Evolutionary conservation across 2,329 filamentous ascomycete species (phyloP).

Genomic region (Acarospora socialis): DNA sequence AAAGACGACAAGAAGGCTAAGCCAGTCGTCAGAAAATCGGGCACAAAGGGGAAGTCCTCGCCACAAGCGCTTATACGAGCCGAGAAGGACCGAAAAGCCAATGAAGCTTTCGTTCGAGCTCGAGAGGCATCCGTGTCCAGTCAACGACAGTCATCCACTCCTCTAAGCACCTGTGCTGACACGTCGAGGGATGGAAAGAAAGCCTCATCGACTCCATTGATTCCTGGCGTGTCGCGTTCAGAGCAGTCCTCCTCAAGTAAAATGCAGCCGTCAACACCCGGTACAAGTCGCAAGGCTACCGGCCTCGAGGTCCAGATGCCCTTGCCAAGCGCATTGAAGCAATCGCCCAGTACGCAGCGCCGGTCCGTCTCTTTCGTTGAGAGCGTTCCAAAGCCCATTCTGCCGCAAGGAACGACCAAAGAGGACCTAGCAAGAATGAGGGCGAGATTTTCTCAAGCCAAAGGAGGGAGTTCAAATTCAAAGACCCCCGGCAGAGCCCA

Average conservation of each 20-base stretch:
- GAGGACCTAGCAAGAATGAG: not conserved
- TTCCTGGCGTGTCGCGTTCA: not conserved
- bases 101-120: not conserved
- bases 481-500: not conserved
- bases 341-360: conserved; percentile 5
- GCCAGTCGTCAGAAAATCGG: not conserved
- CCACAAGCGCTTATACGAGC: not conserved
- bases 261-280: not conserved
- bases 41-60: not conserved
- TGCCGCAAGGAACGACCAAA: not conserved
- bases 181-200: not conserved
- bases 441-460: no score
- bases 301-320: conserved; percentile 3
- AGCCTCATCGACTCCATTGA: not conserved
- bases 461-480: not conserved
- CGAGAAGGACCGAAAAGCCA: not conserved
- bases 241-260: not conserved
- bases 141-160: not conserved
- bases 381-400: conserved; percentile 1
- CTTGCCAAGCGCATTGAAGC: conserved; percentile 7
- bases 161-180: not conserved
- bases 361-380: conserved; percentile 7
- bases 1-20: not conserved
- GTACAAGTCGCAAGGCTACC: conserved; percentile 3
- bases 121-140: not conserved